Evolutionary conservation across 805 yeast genomes (phyloP), one percentile per base, ranked within the genome.

Genomic region (Kluyveromyces nonfermentans): DNA sequence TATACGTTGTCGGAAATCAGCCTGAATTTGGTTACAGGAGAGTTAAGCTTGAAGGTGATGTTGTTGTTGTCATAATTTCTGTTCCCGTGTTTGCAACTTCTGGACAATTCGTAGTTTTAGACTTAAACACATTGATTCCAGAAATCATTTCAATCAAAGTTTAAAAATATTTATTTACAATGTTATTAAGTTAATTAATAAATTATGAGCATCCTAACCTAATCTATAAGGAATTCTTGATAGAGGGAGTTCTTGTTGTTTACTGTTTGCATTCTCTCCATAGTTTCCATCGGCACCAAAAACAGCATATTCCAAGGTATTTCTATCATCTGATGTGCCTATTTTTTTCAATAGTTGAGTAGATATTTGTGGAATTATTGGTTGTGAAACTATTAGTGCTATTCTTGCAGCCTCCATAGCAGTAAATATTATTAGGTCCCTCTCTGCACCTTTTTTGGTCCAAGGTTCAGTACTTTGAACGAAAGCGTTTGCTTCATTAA

Each of bases 1-100:
- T 89, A 2, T 87, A 84, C 56, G 78, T 86, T 53, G 86, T 77
- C 3, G 97, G 96, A 0, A 90, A 89, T 57, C 96, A 87, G 60
- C 76, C 81, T 0, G 57, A 61, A 28, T 87, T 71, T 59, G 81
- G 72, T 38, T 60, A 78, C 1, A 68, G 72, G 22, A 41, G 62
- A 3, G 51, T 75, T 15, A 56, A 63, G 21, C 53, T 74, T 12
- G 65, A 56, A 1, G 59, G 62, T 20, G 65, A 59, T 3, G 59
- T 63, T 7, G 65, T 65, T 30, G 77, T 82, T 8, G 66, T 79
- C 40, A 48, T 85, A 18, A 68, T 93, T 14, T 65, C 81, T 1
- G 69, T 93, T 6, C 97, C 98, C 0, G 69, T 69, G 35, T 93
- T 89, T 56, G 62, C 71, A 37, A 67, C 68, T 18, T 76, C 88